Evolutionary conservation across 352 stramenopile species (phyloP).

Genomic region (Pythium phragmitis): DNA sequence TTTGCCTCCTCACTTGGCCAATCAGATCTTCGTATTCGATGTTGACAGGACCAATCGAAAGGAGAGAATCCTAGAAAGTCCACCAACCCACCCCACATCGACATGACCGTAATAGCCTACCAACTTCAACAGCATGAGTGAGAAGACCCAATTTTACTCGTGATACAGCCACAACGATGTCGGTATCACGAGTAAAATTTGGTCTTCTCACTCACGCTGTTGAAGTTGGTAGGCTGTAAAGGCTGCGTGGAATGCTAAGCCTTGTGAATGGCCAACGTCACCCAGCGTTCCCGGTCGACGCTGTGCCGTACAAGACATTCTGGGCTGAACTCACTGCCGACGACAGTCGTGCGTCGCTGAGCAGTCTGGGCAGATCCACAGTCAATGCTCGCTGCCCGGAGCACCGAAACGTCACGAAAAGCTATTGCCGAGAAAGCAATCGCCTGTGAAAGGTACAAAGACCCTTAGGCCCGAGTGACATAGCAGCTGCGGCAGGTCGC

Average conservation of each 20-base stretch:
- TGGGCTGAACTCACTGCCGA: not conserved
- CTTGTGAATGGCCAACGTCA: not conserved
- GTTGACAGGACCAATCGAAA: conserved; percentile 1
- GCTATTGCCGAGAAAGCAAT: conserved; percentile 49
- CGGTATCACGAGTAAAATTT: not conserved
- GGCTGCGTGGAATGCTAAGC: not conserved
- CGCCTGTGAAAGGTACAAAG: conserved; percentile 42
- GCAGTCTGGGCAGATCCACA: conserved; percentile 30
- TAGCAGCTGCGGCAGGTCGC: conserved; percentile 47
- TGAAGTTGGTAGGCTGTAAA: no score
- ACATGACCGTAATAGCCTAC: not conserved
- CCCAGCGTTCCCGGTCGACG: conserved; percentile 13
- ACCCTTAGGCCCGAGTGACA: conserved; percentile 54
- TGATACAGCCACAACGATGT: not conserved
- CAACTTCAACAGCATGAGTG: no score
- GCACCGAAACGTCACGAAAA: conserved; percentile 46
- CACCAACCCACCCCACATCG: not conserved
- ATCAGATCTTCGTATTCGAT: no score
- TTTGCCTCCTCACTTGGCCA: no score
- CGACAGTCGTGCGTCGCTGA: conserved; percentile 8
- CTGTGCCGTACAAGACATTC: not conserved
- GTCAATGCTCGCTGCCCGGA: conserved; percentile 31
- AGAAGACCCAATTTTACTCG: no score
- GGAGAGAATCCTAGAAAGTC: conserved; percentile 1
- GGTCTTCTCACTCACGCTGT: no score